Percentiles rank a stretch among this genome's conserved stretches.
Evolutionary conservation across 139 green algal genomes (phyloP).

Genomic region (Chlamydomonas sp.): DNA sequence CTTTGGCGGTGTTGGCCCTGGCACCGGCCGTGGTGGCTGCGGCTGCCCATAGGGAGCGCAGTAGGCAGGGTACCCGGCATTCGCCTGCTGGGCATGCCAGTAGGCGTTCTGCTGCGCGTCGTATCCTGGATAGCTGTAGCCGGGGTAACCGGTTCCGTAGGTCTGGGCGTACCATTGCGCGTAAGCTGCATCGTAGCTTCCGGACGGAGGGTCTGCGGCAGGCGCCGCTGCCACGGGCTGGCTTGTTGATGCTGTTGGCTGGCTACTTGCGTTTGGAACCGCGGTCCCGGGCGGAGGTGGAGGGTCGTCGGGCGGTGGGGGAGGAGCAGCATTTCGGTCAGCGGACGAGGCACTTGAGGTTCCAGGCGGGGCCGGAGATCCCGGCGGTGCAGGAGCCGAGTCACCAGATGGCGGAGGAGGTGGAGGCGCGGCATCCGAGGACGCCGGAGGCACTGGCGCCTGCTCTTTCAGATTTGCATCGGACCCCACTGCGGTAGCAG

Average conservation of each 20-base stretch:
- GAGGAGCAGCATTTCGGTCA: neutral
- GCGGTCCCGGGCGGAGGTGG: neutral
- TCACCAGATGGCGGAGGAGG: neutral
- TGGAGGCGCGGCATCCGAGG: neutral
- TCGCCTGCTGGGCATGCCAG: neutral
- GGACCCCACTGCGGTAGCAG: neutral
- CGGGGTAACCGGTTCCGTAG: conserved; percentile 6
- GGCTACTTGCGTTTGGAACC: neutral
- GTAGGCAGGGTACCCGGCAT: neutral
- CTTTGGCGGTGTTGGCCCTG: neutral
- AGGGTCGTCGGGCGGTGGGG: neutral
- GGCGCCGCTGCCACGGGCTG: neutral
- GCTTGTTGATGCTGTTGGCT: neutral
- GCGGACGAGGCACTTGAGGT: no score
- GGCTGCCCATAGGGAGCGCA: neutral
- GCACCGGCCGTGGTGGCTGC: neutral
- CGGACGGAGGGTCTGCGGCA: neutral
- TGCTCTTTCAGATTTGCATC: no score
- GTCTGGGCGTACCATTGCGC: conserved; percentile 28
- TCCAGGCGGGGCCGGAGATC: neutral
- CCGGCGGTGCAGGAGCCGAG: neutral
- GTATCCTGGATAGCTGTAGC: conserved; percentile 19
- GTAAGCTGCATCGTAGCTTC: conserved; percentile 19
- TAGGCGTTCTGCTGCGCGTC: conserved; percentile 5
- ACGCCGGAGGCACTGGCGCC: no score